phyloP scores from a whole-genome alignment of 2,329 filamentous ascomycete species.

The Penicillium psychrosexuale region DNA sequence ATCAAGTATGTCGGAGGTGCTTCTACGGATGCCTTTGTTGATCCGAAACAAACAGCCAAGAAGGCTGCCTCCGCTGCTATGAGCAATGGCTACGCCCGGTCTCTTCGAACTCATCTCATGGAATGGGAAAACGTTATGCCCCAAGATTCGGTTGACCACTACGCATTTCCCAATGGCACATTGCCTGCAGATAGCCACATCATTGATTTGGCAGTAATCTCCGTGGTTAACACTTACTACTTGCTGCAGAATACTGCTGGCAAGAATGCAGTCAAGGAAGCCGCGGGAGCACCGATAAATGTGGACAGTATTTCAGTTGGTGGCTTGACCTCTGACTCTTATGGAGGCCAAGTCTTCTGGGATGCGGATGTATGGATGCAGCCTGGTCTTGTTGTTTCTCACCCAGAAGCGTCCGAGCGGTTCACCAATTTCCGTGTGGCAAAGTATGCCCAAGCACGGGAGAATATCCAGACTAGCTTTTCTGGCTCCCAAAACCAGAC shows the following conservation, averaged over 20 bases:
- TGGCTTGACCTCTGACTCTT: constrained; percentile 64
- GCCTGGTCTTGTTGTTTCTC: constrained; percentile 62
- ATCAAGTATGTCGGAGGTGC: constrained; percentile 68
- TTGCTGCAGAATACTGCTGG: constrained; percentile 51
- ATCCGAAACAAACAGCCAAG: constrained; percentile 56
- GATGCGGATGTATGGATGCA: constrained; percentile 67
- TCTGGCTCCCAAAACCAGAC: constrained; percentile 60
- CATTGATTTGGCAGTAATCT: constrained; percentile 51
- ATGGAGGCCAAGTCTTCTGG: constrained; percentile 65
- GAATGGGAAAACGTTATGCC: constrained; percentile 64
- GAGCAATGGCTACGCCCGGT: constrained; percentile 53
- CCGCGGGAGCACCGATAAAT: constrained; percentile 53
- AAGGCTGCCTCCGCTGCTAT: constrained; percentile 53
- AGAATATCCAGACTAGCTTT: constrained; percentile 56
- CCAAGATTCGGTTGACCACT: constrained; percentile 61
- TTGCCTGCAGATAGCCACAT: constrained; percentile 58
- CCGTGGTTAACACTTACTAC: constrained; percentile 49
- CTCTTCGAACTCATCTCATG: constrained; percentile 55
- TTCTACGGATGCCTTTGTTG: constrained; percentile 63
- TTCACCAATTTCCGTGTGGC: constrained; percentile 64
- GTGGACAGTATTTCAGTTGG: constrained; percentile 66
- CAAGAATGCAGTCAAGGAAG: constrained; percentile 52
- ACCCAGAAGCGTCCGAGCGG: constrained; percentile 60
- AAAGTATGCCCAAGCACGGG: constrained; percentile 57
- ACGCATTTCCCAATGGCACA: constrained; percentile 56